phyloP scores from a whole-genome alignment of 2,329 filamentous ascomycete genomes.

The Purpureocillium takamizusanense region DNA sequence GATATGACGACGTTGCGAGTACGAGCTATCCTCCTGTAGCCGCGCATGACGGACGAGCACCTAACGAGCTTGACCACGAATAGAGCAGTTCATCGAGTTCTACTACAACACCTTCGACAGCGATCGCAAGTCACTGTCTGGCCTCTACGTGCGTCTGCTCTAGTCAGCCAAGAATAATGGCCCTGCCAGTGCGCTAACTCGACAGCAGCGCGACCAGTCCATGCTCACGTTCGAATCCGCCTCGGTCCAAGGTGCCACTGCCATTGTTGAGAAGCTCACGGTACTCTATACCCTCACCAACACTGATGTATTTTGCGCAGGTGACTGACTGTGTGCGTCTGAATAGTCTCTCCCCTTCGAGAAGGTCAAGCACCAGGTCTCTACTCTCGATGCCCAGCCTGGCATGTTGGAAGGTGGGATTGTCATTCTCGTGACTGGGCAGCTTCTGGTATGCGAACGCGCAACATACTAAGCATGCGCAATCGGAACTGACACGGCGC shows the following conservation, averaged over 20 bases:
- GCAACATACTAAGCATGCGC: neutral
- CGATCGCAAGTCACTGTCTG: constrained; percentile 53
- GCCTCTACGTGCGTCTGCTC: constrained; percentile 66
- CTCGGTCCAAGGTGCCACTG: constrained; percentile 51
- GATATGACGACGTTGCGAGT: constrained; percentile 39
- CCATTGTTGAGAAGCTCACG: constrained; percentile 72
- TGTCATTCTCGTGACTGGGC: constrained; percentile 80
- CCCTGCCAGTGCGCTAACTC: constrained; percentile 5
- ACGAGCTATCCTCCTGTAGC: constrained; percentile 17
- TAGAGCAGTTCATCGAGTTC: constrained; percentile 80
- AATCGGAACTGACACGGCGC: constrained; percentile 2
- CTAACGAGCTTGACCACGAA: constrained; percentile 2
- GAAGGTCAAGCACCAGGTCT: constrained; percentile 69
- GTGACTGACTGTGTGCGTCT: neutral
- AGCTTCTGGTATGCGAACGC: constrained; percentile 54
- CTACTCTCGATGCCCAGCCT: constrained; percentile 78
- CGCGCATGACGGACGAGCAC: neutral
- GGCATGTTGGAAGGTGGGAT: constrained; percentile 56
- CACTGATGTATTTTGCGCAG: neutral
- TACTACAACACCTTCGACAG: constrained; percentile 86
- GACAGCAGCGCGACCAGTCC: constrained; percentile 63
- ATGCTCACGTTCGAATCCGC: constrained; percentile 88
- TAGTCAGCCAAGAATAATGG: no score
- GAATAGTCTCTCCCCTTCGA: constrained; percentile 66
- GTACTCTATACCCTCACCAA: constrained; percentile 38